A percentile compares a stretch with the other conserved stretches of the same genome.
Evolutionary conservation across 495 filamentous ascomycete genomes (phyloP).

Genomic region (Niebla homalea): DNA sequence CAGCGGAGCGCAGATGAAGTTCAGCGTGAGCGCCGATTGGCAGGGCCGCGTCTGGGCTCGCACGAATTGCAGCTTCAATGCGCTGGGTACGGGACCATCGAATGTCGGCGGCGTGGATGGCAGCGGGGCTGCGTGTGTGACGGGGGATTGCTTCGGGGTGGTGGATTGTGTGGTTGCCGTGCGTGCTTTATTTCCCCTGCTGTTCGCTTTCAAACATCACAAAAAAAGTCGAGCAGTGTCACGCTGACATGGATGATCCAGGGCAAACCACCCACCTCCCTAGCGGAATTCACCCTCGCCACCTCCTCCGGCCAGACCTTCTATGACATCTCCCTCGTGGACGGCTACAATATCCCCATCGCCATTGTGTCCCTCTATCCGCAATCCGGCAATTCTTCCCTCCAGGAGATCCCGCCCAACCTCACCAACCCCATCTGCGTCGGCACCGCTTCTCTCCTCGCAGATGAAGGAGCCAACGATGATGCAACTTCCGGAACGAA

Average conservation of each 20-base stretch:
- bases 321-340: constrained; percentile 75
- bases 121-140: constrained; percentile 45
- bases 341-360: constrained; percentile 71
- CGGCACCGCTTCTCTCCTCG: constrained; percentile 44
- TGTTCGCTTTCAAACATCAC: not conserved
- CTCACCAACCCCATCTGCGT: constrained; percentile 63
- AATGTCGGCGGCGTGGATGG: constrained; percentile 26
- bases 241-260: constrained; percentile 15
- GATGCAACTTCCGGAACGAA: constrained; percentile 30
- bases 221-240: not conserved
- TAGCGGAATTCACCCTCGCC: constrained; percentile 63
- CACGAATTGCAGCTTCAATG: constrained; percentile 66
- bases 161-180: constrained; percentile 53
- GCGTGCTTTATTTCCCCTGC: constrained; percentile 15
- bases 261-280: constrained; percentile 53
- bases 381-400: constrained; percentile 32
- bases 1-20: constrained; percentile 31
- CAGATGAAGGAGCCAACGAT: constrained; percentile 24
- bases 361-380: constrained; percentile 48
- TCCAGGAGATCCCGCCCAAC: constrained; percentile 51
- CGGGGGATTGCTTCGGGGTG: constrained; percentile 59
- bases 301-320: constrained; percentile 48
- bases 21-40: constrained; percentile 56
- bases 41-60: constrained; percentile 68
- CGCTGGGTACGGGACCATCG: constrained; percentile 37